phyloP scores from a whole-genome alignment of 371 early-diverging fungal species.

The Rhizopus microsporus region DNA sequence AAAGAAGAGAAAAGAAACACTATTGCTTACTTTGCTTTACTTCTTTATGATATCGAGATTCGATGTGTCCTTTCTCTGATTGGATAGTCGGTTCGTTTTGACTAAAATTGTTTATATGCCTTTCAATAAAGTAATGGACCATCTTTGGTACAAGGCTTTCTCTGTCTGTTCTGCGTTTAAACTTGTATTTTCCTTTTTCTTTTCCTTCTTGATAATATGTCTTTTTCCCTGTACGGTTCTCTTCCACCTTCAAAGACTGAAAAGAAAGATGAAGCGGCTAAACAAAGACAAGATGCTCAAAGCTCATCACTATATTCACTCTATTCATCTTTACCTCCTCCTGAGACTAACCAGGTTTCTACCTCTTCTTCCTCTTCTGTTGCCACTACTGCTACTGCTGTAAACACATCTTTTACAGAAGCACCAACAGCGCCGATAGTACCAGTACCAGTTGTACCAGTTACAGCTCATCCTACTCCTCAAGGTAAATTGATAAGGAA shows the following conservation, averaged over 20 bases:
- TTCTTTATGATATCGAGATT: too few species aligned
- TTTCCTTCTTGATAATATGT: slow-evolving; percentile 13
- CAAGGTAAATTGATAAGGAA: background rate
- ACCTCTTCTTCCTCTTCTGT: background rate
- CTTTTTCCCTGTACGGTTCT: slow-evolving; percentile 30
- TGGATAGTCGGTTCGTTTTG: too few species aligned
- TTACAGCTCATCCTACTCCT: slow-evolving; percentile 8
- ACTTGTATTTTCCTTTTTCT: background rate
- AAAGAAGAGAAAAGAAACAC: background rate
- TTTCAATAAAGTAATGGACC: too few species aligned
- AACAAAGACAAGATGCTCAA: background rate
- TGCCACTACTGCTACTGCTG: slow-evolving; percentile 1
- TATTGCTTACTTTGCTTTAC: too few species aligned
- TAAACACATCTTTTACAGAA: slow-evolving; percentile 1
- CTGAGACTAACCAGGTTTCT: slow-evolving; percentile 9
- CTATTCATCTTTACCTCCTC: slow-evolving; percentile 31
- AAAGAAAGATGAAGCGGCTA: slow-evolving; percentile 15
- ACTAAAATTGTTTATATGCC: too few species aligned
- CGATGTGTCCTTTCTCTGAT: too few species aligned
- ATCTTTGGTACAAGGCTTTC: too few species aligned
- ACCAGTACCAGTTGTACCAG: slow-evolving; percentile 3
- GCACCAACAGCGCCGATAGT: background rate
- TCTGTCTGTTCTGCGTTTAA: too few species aligned
- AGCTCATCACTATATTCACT: slow-evolving; percentile 5
- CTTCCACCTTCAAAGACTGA: slow-evolving; percentile 28